These are phyloP conservation scores for Auricularia auricula-judae DNA, from an alignment of 768 basidiomycete genomes.

Conservation along the genomic window DNA sequence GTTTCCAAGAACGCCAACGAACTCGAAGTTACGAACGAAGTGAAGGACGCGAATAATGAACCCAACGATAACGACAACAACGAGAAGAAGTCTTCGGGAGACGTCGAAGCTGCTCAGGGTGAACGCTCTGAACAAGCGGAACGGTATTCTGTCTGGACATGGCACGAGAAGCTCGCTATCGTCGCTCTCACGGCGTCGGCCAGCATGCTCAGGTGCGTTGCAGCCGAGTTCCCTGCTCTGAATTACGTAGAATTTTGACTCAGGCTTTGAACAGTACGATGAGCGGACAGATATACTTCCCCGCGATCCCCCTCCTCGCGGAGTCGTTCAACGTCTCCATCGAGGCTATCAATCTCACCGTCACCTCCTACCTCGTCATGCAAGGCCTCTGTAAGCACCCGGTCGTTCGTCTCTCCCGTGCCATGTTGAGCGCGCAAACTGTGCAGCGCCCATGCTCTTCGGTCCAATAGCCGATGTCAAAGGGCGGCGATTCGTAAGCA, in stretches of 20 bases:
- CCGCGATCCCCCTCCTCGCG: constrained; percentile 58
- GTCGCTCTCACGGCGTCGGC: constrained; percentile 5
- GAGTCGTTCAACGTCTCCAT: constrained; percentile 50
- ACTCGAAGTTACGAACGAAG: no score
- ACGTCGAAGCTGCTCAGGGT: neutral
- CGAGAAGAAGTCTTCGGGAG: neutral
- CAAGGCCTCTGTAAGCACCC: constrained; percentile 44
- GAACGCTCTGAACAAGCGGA: neutral
- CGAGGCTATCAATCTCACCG: constrained; percentile 69
- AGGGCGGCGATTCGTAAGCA: constrained; percentile 46
- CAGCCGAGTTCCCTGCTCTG: neutral
- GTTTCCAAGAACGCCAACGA: no score
- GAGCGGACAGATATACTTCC: constrained; percentile 18
- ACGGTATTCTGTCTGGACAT: constrained; percentile 5
- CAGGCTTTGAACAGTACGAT: neutral
- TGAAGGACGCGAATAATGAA: no score
- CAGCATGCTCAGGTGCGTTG: constrained; percentile 5
- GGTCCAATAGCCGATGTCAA: constrained; percentile 56
- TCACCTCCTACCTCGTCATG: constrained; percentile 65
- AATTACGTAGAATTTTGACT: neutral
- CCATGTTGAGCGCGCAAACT: neutral
- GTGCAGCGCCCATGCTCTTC: constrained; percentile 40
- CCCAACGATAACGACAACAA: neutral
- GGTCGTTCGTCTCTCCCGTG: neutral
- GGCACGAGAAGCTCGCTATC: constrained; percentile 6